Evolutionary conservation across 208 protist species (phyloP), one percentile per base, ranked within the genome.

Genomic region (Trypanosoma brucei): DNA sequence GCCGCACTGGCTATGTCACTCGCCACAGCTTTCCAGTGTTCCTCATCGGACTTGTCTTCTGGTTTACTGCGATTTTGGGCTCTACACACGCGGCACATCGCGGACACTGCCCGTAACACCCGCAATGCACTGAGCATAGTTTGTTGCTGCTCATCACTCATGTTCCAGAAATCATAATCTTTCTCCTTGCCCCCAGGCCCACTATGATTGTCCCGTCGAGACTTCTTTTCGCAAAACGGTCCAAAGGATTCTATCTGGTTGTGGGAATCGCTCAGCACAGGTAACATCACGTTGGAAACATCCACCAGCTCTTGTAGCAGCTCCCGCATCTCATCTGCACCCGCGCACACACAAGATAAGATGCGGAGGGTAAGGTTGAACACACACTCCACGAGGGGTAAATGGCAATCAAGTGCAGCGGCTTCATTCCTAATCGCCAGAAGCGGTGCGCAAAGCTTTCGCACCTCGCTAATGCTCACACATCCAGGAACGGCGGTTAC

Each of bases 381-480:
- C 1, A 59, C 30, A 59, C 73, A 78, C 54, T 78, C 73, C 42
- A 78, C 45, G 35, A 78, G 49, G 1, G 60, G 67, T 22, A 78
- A 59, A 35, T 66, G 67, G 7, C 58, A 57, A 42, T 78, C 63
- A 2, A 78, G 57, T 0, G 59, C 62, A 13, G 56, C 58, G 44
- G 67, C 61, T 36, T 60, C 44, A 53, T 3, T 45, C 4, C 54
- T 46, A 39, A 73, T 63, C 0, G 55, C 30, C 38, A 67, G 3
- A 8, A 73, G 38, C 48, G 34, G 57, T 37, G 31, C 49, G 0
- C 39, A 52, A 4, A 73, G 2, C 13, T 35, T 50, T 33, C n/a
- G 22, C 38, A 67, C 34, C 38, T 66, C 54, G 34, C 30, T 37
- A 57, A 4, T 53, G 38, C 34, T 67, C 11, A 73, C 8, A 53